Evolutionary conservation across 257 asterid genomes (phyloP).

Genomic region (Rehmannia glutinosa): DNA sequence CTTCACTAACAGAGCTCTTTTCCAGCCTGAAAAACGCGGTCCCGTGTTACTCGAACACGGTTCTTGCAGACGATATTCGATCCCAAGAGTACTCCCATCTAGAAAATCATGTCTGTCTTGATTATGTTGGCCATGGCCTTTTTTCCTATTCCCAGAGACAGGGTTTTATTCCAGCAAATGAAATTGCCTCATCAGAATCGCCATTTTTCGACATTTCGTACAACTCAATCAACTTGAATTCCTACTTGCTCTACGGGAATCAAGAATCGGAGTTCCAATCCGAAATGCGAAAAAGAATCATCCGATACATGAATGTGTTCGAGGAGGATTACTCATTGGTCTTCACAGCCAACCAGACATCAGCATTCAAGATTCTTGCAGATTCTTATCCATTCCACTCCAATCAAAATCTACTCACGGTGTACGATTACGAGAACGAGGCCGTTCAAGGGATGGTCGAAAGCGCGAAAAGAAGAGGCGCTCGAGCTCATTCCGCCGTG

Average conservation of each 20-base stretch:
- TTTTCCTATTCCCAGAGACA: slow-evolving; percentile 56
- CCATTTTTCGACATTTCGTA: slow-evolving; percentile 50
- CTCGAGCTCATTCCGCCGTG: slow-evolving; percentile 41
- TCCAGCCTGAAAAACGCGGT: slow-evolving; percentile 29
- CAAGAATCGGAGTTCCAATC: slow-evolving; percentile 45
- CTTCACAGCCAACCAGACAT: slow-evolving; percentile 66
- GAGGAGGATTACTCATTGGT: slow-evolving; percentile 65
- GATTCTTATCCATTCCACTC: slow-evolving; percentile 61
- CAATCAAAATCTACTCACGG: slow-evolving; percentile 41
- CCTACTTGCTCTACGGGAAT: slow-evolving; percentile 34
- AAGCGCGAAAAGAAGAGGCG: slow-evolving; percentile 38
- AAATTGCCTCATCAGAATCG: slow-evolving; percentile 36
- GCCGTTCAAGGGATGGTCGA: slow-evolving; percentile 49
- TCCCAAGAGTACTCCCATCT: slow-evolving; percentile 54
- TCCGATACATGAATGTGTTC: slow-evolving; percentile 54
- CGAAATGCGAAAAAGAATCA: slow-evolving; percentile 39
- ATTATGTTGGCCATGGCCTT: slow-evolving; percentile 74
- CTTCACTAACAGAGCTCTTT: slow-evolving; percentile 30
- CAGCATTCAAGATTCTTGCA: slow-evolving; percentile 67
- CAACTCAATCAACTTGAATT: slow-evolving; percentile 36
- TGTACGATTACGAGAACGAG: slow-evolving; percentile 60
- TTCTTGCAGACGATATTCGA: slow-evolving; percentile 51
- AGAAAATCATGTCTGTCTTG: slow-evolving; percentile 58
- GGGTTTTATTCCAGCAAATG: too few species aligned
- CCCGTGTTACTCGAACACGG: slow-evolving; percentile 38